A percentile compares a stretch with the other conserved stretches of the same genome.
These are phyloP conservation scores for Dendrobium catenatum DNA, from an alignment of 106 monocot genomes.

Conservation along the genomic window DNA sequence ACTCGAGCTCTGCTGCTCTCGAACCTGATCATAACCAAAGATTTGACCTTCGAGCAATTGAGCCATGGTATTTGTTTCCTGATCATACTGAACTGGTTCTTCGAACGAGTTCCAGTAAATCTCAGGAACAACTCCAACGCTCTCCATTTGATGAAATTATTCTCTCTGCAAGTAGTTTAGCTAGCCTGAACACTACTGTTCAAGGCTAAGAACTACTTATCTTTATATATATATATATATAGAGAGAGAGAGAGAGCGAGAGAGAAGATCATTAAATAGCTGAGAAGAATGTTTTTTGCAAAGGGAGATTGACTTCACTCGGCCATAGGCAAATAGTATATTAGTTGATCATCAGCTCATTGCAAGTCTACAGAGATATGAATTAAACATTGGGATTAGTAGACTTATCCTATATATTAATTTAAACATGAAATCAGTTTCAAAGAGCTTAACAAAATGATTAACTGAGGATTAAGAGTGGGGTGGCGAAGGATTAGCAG, in stretches of 20 bases:
- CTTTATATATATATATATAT: no score
- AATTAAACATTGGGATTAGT: background rate
- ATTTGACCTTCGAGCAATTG: background rate
- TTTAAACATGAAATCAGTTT: background rate
- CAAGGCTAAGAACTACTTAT: no score
- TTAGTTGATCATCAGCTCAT: background rate
- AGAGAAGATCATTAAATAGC: no score
- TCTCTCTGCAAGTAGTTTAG: no score
- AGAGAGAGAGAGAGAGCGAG: no score
- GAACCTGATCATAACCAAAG: background rate
- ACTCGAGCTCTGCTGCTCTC: background rate
- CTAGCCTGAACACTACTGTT: no score
- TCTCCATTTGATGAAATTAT: background rate
- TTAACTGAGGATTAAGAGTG: no score
- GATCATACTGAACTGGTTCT: background rate
- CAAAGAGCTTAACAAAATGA: no score
- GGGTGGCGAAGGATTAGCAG: no score
- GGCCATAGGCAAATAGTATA: background rate
- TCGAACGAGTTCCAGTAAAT: constrained; percentile 2
- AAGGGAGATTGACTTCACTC: no score
- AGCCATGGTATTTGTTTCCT: background rate
- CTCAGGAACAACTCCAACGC: constrained; percentile 2
- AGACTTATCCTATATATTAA: background rate
- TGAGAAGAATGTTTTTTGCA: no score
- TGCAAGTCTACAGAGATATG: background rate